Conservation (phyloP, 2,329 filamentous ascomycete genomes). For the Talaromyces verruculosus region DNA sequence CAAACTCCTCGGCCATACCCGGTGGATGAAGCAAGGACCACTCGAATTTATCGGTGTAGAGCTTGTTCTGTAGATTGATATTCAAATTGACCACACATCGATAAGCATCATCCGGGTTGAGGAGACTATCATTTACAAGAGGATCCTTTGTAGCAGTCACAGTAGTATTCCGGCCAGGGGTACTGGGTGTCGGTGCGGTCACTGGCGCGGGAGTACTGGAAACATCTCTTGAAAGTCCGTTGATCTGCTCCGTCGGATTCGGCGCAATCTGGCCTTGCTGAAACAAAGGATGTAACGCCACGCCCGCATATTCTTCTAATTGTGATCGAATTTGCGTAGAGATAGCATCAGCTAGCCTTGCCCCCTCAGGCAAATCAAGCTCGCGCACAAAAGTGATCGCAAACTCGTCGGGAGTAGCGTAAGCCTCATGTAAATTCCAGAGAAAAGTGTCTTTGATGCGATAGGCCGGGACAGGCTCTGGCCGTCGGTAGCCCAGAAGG, state of each 20-base stretch:
- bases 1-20: constrained; percentile 88
- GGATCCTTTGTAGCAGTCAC: constrained; percentile 38
- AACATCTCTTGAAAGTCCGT: constrained; percentile 51
- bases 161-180: constrained; percentile 25
- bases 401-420: constrained; percentile 94
- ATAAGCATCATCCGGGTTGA: constrained; percentile 91
- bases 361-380: constrained; percentile 79
- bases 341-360: constrained; percentile 71
- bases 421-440: constrained; percentile 94
- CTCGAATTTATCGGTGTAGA: constrained; percentile 97
- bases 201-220: constrained; percentile 56
- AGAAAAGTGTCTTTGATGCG: constrained; percentile 92
- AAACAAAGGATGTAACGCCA: constrained; percentile 90
- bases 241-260: constrained; percentile 26
- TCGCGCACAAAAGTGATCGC: constrained; percentile 89
- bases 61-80: constrained; percentile 84
- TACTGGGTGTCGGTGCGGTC: constrained; percentile 60
- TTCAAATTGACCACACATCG: constrained; percentile 88
- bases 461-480: constrained; percentile 79
- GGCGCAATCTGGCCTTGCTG: constrained; percentile 51
- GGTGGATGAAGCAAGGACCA: constrained; percentile 93
- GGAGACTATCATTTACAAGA: constrained; percentile 65
- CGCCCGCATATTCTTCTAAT: constrained; percentile 91
- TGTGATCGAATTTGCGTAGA: constrained; percentile 93
- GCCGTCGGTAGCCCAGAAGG: constrained; percentile 73